These are phyloP conservation scores for Gnaphalium uliginosum DNA, from an alignment of 129 eudicot genomes.

Conservation along the genomic window DNA sequence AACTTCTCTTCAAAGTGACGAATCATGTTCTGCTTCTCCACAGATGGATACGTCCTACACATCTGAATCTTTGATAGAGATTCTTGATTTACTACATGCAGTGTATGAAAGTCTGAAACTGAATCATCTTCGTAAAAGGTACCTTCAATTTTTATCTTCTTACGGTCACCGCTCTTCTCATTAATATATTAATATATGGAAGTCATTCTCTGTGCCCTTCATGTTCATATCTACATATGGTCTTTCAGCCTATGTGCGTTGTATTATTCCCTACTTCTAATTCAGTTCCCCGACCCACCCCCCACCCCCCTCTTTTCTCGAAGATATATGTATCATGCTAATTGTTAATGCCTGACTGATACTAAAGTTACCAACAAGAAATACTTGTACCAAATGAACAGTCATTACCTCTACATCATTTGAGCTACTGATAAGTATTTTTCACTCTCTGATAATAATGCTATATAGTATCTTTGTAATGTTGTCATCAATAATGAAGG, in stretches of 20 bases:
- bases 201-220: slow-evolving; percentile 17
- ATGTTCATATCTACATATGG: slow-evolving; percentile 11
- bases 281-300: too few relatives aligned
- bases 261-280: not conserved
- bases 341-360: slow-evolving; percentile 9
- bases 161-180: not conserved
- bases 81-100: slow-evolving; percentile 81
- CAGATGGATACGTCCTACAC: slow-evolving; percentile 42
- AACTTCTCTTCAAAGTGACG: slow-evolving; percentile 35
- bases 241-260: not conserved
- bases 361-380: not conserved
- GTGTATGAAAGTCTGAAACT: slow-evolving; percentile 91
- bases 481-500: not conserved
- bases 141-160: slow-evolving; percentile 3
- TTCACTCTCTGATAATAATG: slow-evolving; percentile 11
- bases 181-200: not conserved
- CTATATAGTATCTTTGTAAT: not conserved
- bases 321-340: not conserved
- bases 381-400: slow-evolving; percentile 6
- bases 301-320: not conserved
- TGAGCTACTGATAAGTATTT: not conserved
- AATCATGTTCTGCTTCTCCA: slow-evolving; percentile 36
- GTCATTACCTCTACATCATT: slow-evolving; percentile 8
- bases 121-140: slow-evolving; percentile 85
- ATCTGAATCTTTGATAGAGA: slow-evolving; percentile 53